These are phyloP conservation scores for Condylostoma magnum DNA, from an alignment of 169 alveolate species.

Conservation along the genomic window DNA sequence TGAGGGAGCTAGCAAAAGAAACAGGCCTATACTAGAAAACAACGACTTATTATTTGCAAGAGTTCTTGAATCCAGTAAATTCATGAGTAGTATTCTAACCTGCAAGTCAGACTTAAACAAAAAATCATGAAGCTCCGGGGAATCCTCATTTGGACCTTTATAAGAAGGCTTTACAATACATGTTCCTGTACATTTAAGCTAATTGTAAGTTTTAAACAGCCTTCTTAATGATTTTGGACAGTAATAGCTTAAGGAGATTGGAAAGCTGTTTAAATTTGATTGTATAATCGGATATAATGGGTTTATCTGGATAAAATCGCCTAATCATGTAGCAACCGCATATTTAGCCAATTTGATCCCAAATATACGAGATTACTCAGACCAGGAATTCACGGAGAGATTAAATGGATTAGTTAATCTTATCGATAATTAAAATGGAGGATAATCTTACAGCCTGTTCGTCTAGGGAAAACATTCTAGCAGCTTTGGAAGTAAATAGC, in stretches of 20 bases:
- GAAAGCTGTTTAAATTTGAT: constrained; percentile 17
- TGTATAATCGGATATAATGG: constrained; percentile 21
- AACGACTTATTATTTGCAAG: background rate
- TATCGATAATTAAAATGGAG: no score
- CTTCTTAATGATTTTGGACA: background rate
- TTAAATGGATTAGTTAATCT: no score
- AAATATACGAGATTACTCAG: no score
- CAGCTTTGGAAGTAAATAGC: no score
- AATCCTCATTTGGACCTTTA: constrained; percentile 13
- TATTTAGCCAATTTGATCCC: background rate
- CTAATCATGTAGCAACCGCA: background rate
- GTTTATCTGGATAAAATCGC: background rate
- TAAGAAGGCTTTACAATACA: background rate
- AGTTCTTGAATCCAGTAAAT: background rate
- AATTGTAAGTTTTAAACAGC: no score
- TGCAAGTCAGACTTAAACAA: constrained; percentile 17
- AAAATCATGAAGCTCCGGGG: constrained; percentile 29
- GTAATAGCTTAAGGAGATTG: background rate
- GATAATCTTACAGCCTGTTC: no score
- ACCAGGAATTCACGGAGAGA: no score
- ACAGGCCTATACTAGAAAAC: background rate
- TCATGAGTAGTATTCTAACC: constrained; percentile 4
- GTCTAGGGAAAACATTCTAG: no score
- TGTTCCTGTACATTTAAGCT: background rate
- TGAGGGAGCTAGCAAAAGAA: constrained; percentile 28